Evolutionary conservation across 2,329 filamentous ascomycete species (phyloP).

Genomic region (Sporothrix variecibatus): DNA sequence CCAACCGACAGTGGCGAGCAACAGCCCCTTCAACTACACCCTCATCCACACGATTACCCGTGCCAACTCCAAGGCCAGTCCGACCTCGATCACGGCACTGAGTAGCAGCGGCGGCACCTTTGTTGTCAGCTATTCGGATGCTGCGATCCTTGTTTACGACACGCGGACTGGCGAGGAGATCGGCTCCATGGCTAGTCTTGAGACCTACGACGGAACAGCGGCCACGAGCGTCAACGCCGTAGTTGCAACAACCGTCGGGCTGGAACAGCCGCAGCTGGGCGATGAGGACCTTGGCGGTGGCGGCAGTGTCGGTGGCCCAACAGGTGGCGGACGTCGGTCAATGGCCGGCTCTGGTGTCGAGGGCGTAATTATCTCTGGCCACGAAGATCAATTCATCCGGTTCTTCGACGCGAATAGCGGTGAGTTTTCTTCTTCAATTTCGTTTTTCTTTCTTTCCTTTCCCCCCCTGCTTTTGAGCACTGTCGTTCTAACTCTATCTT

Average conservation of each 20-base stretch:
- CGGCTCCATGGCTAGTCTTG: conserved; percentile 86
- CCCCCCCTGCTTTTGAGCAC: background rate
- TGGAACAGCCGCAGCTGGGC: conserved; percentile 72
- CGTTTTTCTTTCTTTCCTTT: background rate
- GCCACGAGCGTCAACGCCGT: conserved; percentile 86
- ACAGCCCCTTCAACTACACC: conserved; percentile 83
- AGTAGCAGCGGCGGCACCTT: conserved; percentile 81
- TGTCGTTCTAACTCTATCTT: background rate
- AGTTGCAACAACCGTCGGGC: conserved; percentile 79
- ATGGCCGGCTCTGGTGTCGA: conserved; percentile 78
- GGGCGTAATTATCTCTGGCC: conserved; percentile 91
- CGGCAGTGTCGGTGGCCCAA: conserved; percentile 60
- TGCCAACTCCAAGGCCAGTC: conserved; percentile 67
- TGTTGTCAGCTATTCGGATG: conserved; percentile 89
- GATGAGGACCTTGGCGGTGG: conserved; percentile 77
- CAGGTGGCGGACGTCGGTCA: conserved; percentile 61
- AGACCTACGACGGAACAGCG: conserved; percentile 85
- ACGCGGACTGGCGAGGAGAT: conserved; percentile 89
- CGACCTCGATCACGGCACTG: conserved; percentile 92
- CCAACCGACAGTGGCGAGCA: conserved; percentile 82
- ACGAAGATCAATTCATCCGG: conserved; percentile 92
- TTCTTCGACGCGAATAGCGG: conserved; percentile 99
- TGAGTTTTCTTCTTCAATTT: conserved; percentile 59
- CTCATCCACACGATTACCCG: conserved; percentile 84
- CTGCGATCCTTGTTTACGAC: conserved; percentile 87